phyloP scores from a whole-genome alignment of 2,329 filamentous ascomycete genomes.

The Penicillium sp. region DNA sequence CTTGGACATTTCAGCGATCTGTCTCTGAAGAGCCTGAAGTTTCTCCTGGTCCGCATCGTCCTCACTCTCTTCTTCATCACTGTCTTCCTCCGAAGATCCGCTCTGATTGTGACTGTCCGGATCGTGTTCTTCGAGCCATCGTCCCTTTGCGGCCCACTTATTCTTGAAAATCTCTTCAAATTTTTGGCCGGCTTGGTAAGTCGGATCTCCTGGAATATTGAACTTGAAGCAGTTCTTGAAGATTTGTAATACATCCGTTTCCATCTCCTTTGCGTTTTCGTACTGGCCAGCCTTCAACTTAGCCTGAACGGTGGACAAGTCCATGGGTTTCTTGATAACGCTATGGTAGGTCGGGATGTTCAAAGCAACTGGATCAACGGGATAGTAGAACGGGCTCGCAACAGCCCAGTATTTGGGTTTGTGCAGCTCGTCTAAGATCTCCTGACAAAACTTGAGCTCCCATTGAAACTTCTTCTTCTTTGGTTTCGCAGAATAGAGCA shows the following conservation, averaged over 20 bases:
- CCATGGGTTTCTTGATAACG: slow-evolving; percentile 96
- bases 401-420: slow-evolving; percentile 65
- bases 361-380: slow-evolving; percentile 89
- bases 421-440: slow-evolving; percentile 72
- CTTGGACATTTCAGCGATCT: slow-evolving; percentile 70
- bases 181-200: slow-evolving; percentile 66
- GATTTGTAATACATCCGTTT: slow-evolving; percentile 76
- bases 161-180: slow-evolving; percentile 71
- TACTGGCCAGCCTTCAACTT: slow-evolving; percentile 80
- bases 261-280: slow-evolving; percentile 76
- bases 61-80: slow-evolving; percentile 65
- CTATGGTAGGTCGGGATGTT: slow-evolving; percentile 92
- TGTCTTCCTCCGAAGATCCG: slow-evolving; percentile 66
- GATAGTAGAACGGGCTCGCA: slow-evolving; percentile 71
- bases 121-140: slow-evolving; percentile 74
- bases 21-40: slow-evolving; percentile 62
- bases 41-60: slow-evolving; percentile 61
- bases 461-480: slow-evolving; percentile 87
- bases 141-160: slow-evolving; percentile 73
- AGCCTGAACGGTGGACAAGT: slow-evolving; percentile 73
- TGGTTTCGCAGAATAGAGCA: slow-evolving; percentile 82
- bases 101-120: slow-evolving; percentile 62
- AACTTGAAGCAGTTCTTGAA: slow-evolving; percentile 89
- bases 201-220: slow-evolving; percentile 74
- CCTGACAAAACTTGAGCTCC: slow-evolving; percentile 85